These are phyloP conservation scores for Crepidotus variabilis DNA, from an alignment of 768 basidiomycete genomes.

Conservation along the genomic window DNA sequence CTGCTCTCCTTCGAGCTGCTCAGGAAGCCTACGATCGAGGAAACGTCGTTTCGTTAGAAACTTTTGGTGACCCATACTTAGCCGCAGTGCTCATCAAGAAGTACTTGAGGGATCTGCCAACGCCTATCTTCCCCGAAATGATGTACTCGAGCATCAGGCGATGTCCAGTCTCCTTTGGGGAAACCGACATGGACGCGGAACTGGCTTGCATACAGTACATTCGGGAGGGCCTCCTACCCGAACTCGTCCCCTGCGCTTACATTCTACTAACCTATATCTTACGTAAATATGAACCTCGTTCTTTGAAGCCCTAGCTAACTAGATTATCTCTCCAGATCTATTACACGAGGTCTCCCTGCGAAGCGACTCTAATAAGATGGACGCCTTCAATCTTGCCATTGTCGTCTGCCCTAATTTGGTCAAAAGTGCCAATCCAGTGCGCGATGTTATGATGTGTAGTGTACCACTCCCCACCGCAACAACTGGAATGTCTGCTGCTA, in stretches of 20 bases:
- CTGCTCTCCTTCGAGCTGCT: conserved; percentile 64
- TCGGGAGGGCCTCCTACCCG: conserved; percentile 62
- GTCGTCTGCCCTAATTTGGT: conserved; percentile 81
- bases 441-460: conserved; percentile 72
- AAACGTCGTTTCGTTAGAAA: conserved; percentile 67
- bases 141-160: conserved; percentile 61
- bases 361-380: conserved; percentile 70
- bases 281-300: conserved; percentile 36
- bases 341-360: conserved; percentile 76
- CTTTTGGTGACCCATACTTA: conserved; percentile 73
- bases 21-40: conserved; percentile 86
- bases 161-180: conserved; percentile 56
- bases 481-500: conserved; percentile 10
- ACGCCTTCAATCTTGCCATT: conserved; percentile 77
- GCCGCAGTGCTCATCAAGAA: conserved; percentile 87
- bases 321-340: conserved; percentile 46
- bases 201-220: conserved; percentile 61
- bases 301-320: background rate
- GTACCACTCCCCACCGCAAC: conserved; percentile 48
- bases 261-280: conserved; percentile 71
- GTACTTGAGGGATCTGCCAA: conserved; percentile 76
- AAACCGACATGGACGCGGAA: conserved; percentile 33
- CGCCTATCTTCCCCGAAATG: conserved; percentile 71
- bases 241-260: conserved; percentile 65
- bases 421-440: conserved; percentile 59